phyloP scores from a whole-genome alignment of 2,329 filamentous ascomycete genomes.

The Sporothrix brasiliensis region DNA sequence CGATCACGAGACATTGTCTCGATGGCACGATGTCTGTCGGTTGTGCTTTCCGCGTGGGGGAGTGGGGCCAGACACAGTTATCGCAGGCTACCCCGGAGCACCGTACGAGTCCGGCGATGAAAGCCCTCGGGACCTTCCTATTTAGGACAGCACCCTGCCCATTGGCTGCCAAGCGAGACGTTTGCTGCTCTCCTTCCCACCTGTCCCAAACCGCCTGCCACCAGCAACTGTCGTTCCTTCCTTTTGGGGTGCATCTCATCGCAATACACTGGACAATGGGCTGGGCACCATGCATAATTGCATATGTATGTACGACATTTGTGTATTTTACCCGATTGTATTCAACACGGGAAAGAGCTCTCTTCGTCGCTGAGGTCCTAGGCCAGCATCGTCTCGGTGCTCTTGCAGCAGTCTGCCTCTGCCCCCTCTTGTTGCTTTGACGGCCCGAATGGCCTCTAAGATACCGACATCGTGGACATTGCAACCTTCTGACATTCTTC shows the following conservation, averaged over 20 bases:
- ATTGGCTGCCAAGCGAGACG: background rate
- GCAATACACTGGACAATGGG: background rate
- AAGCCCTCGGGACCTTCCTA: constrained; percentile 12
- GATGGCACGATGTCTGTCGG: no score
- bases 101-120: constrained; percentile 4
- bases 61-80: background rate
- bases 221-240: constrained; percentile 4
- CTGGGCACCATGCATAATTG: background rate
- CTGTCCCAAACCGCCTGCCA: background rate
- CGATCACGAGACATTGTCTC: constrained; percentile 12
- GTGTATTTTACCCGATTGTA: background rate
- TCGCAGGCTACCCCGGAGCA: constrained; percentile 7
- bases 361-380: background rate
- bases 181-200: background rate
- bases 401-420: background rate
- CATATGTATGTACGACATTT: background rate
- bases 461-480: no score
- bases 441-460: background rate
- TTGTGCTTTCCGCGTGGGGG: background rate
- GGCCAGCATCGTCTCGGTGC: background rate
- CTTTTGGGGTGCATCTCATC: background rate
- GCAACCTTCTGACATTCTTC: no score
- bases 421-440: no score
- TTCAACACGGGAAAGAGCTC: constrained; percentile 14
- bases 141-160: constrained; percentile 4